phyloP scores from a whole-genome alignment of 2,329 filamentous ascomycete species.

The Colletotrichum spaethianum region DNA sequence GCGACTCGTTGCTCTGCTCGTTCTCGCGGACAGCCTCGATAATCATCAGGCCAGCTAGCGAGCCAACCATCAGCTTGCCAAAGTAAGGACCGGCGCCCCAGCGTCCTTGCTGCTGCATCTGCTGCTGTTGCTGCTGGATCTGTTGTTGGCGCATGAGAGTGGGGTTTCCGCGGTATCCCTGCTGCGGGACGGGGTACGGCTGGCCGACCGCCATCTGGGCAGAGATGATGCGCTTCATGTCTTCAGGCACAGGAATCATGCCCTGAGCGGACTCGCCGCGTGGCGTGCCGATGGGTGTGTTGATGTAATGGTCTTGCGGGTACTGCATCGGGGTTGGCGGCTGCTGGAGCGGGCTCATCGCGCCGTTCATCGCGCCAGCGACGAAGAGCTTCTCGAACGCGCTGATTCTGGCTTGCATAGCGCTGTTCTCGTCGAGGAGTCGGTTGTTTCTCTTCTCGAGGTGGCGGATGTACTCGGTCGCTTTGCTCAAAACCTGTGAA shows the following conservation, averaged over 20 bases:
- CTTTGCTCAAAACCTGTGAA: constrained; percentile 85
- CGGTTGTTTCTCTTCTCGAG: constrained; percentile 91
- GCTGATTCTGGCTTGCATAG: constrained; percentile 83
- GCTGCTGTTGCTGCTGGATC: constrained; percentile 65
- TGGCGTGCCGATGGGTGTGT: constrained; percentile 59
- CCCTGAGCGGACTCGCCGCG: constrained; percentile 63
- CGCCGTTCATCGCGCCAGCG: constrained; percentile 78
- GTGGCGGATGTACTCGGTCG: constrained; percentile 95
- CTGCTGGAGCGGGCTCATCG: constrained; percentile 68
- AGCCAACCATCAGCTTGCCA: constrained; percentile 91
- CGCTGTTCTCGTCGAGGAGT: constrained; percentile 84
- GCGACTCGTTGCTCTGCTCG: constrained; percentile 74
- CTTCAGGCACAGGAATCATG: constrained; percentile 76
- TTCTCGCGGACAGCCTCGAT: constrained; percentile 82
- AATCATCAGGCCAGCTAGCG: constrained; percentile 92
- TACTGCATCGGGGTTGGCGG: constrained; percentile 69
- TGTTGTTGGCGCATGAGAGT: constrained; percentile 68
- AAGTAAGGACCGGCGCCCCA: constrained; percentile 71
- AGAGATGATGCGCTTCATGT: constrained; percentile 75
- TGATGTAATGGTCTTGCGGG: constrained; percentile 61
- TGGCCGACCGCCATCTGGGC: constrained; percentile 69
- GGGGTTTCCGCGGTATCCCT: constrained; percentile 63
- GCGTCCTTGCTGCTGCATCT: constrained; percentile 63
- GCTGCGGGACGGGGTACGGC: constrained; percentile 65
- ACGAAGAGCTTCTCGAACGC: constrained; percentile 86